Evolutionary conservation across 225 moss, liverwort and hornwort species (phyloP), one percentile per base, ranked within the genome.

Genomic region (Thuidium tamariscinum): DNA sequence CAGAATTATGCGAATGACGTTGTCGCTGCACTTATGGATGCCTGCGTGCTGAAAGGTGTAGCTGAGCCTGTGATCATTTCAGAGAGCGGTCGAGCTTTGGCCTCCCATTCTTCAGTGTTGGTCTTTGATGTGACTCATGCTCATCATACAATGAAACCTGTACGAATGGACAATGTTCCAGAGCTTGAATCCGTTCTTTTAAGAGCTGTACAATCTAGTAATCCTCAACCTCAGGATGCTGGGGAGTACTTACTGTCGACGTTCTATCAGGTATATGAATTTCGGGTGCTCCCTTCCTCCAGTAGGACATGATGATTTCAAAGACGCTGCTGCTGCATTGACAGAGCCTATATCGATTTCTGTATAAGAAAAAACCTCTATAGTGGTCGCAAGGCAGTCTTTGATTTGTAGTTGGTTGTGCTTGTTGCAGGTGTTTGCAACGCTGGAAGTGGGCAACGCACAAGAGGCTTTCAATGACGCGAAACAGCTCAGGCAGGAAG

Each of bases 1-100:
- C 93, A 97, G 97, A 93, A 95, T 65, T 95, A 97, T 85, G 97
- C 97, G 86, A 95, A 97, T 86, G 92, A 94, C 84, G 93, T 95
- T 65, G 92, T 97, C 36, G 93, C 91, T 51, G 93, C 95, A 56
- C 90, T 97, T 56, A 93, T 91, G 92, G 97, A 95, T 89, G 94
- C 97, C 34, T 97, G 97, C 92, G 78, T 91, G 51, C 84, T 95
- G 81, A 96, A 96, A 92, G 92, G 87, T 68, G 95, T 95, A 76
- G 76, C 90, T 64, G 95, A 96, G 74, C 96, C 96, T 44, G 88
- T 95, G 41, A 91, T 96, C 59, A 78, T 95, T 67, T 94, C 95
- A 76, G 97, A 97, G 91, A 97, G 97, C 84, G 97, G 97, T 46
- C 94, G 97, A 79, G 95, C 95, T 54, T 86, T 95, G 89, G 97